Evolutionary conservation across 495 filamentous ascomycete genomes (phyloP).

Genomic region (Penicillium antarcticum): DNA sequence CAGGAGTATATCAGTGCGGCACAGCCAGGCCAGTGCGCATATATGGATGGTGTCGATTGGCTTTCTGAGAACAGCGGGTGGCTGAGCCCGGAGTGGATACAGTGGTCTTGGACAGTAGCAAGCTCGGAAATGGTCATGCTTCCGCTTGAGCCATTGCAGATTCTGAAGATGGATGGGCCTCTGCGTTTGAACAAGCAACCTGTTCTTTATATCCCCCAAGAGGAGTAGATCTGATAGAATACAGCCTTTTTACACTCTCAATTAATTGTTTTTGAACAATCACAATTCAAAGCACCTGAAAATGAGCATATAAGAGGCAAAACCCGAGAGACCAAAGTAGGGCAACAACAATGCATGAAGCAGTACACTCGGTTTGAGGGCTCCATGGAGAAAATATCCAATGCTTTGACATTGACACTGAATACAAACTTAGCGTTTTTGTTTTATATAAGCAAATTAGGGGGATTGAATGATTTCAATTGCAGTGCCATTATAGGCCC

Average conservation of each 20-base stretch:
- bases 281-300: too few relatives aligned
- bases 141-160: constrained; percentile 33
- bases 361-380: not conserved
- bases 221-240: not conserved
- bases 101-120: constrained; percentile 39
- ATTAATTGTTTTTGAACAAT: too few relatives aligned
- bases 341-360: not conserved
- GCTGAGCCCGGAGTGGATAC: constrained; percentile 40
- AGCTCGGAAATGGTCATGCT: constrained; percentile 39
- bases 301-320: too few relatives aligned
- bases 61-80: constrained; percentile 29
- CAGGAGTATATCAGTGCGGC: constrained; percentile 18
- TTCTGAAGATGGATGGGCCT: constrained; percentile 23
- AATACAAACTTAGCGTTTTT: too few relatives aligned
- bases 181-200: constrained; percentile 31
- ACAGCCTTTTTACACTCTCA: not conserved
- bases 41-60: constrained; percentile 17
- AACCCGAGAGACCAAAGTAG: too few relatives aligned
- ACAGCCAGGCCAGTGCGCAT: constrained; percentile 5
- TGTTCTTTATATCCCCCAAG: constrained; percentile 42
- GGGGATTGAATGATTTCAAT: too few relatives aligned
- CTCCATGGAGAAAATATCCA: constrained; percentile 3
- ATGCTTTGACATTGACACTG: too few relatives aligned
- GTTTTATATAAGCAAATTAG: too few relatives aligned
- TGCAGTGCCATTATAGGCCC: too few relatives aligned